Conservation (phyloP, 768 basidiomycete species). For the Suillus variegatus region DNA sequence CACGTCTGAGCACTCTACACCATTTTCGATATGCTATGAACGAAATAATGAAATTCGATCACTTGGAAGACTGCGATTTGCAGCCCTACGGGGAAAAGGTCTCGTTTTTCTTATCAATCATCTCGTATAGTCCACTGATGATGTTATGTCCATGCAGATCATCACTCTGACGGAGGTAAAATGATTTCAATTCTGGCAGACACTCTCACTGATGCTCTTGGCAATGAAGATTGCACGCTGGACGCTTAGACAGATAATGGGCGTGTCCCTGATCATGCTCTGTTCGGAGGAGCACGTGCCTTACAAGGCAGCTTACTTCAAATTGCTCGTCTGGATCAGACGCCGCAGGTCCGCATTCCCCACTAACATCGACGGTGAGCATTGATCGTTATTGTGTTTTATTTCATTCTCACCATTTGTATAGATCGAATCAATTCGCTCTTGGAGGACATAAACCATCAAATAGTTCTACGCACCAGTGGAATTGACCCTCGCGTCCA, state of each 20-base stretch:
- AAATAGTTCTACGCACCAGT: slow-evolving; percentile 25
- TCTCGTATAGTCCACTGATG: slow-evolving; percentile 11
- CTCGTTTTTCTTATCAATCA: too few species aligned
- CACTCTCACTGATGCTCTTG: not conserved
- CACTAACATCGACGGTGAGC: slow-evolving; percentile 27
- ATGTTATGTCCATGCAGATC: slow-evolving; percentile 34
- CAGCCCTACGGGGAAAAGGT: slow-evolving; percentile 30
- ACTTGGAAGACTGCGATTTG: slow-evolving; percentile 21
- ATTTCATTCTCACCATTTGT: slow-evolving; percentile 3
- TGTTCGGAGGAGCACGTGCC: slow-evolving; percentile 41
- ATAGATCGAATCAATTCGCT: slow-evolving; percentile 33
- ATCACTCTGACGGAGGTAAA: slow-evolving; percentile 54
- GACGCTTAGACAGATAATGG: slow-evolving; percentile 45
- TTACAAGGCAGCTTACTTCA: slow-evolving; percentile 51
- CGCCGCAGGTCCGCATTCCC: slow-evolving; percentile 31
- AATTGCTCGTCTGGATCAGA: slow-evolving; percentile 44
- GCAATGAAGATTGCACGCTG: slow-evolving; percentile 43
- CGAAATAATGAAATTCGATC: slow-evolving; percentile 21
- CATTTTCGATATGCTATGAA: slow-evolving; percentile 28
- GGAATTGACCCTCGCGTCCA: slow-evolving; percentile 31
- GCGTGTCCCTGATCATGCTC: slow-evolving; percentile 45
- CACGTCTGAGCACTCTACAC: slow-evolving; percentile 28
- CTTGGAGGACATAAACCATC: slow-evolving; percentile 25
- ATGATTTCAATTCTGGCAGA: slow-evolving; percentile 3
- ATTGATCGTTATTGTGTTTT: not conserved